Base-by-base conservation (phyloP, 768 basidiomycete genomes). In the Auricularia auricula-judae region DNA sequence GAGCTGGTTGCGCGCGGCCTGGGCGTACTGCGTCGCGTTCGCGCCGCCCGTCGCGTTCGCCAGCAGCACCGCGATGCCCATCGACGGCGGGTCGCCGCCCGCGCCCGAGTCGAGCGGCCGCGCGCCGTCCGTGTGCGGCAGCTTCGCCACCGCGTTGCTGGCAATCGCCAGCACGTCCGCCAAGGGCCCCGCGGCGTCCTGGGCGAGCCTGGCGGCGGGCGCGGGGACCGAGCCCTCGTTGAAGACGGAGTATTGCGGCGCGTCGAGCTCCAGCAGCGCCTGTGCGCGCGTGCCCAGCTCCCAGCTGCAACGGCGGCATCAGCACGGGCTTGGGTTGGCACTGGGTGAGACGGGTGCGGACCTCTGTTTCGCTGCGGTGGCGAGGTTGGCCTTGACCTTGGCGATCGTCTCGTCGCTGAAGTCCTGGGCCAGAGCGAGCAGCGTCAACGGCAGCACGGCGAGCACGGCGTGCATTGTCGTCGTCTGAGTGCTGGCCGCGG, bases 81-180 rank as follows among this genome's bases (percentile, higher is more conserved):
- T 80, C 58, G 85, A 86, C 0, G 91, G 84, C 0, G 93, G 92
- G 70, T 96, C 93, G 0, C 79, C 86, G 0, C 86, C 89, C 16
- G 87, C 86, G 47, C 80, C 78, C 36, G 86, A 83, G 53, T 82
- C 80, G 18, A 93, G 76, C 0, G 87, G 82, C 68, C 84, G 84
- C 1, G 86, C 83, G 36, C 73, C 77, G 68, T 79, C 83, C 4
- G 80, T 75, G 4, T 63, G 51, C 11, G 79, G 69, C 39, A 83
- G 82, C 63, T 78, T 76, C 3, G 73, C 67, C n/a, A 90, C 82
- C 23, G 84, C 76, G 33, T 72, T 68, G 1, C 73, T 73, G 0
- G 84, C 80, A 36, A 89, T 86, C 36, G 77, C 67, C 65, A 87
- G 81, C 36, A 90, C 82, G 35, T 61, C 63, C 1, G 85, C 82